Base-by-base conservation (phyloP, 83 land plant species). In the Picea mariana region DNA sequence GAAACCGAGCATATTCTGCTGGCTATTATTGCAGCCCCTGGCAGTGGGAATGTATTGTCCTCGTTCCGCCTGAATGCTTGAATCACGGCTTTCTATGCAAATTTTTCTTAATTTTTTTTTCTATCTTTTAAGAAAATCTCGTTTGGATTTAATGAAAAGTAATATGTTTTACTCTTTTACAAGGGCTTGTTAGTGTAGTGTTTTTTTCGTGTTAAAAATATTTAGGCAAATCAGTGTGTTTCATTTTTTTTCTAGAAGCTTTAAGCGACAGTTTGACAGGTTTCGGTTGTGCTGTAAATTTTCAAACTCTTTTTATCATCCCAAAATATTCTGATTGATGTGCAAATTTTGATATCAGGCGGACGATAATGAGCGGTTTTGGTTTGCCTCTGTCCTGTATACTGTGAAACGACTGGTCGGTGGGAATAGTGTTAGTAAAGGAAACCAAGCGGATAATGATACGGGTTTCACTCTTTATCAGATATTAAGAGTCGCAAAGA, bases 361-460 rank as follows among this genome's bases (percentile, higher is more conserved):
- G 2, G 97, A 92, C 60, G 98, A 96, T 81, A 86, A 84, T 5
- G 98, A 92, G 77, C 90, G 92, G 34, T 84, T 83, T 72, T 94
- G 92, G 94, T 88, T 87, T 85, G 87, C 96, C 12, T 89, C 88
- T 82, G 83, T 91, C 20, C 71, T 93, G 67, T 92, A 88, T 79
- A 82, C 86, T 24, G 89, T 91, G 3, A 93, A 85, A 68, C 89
- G 83, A 75, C 61, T 96, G 61, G 67, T 84, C 62, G 83, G 82
- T 42, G 86, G 81, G 40, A 80, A 77, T 40, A 67, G 66, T 34
- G 81, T 76, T 52, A 78, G 44, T 17, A 60, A 15, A 71, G 69
- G n/a, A 11, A 82, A 67, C 44, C 77, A 81, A 26, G 88, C 84
- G 17, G 79, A 81, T 9, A 77, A 47, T 34, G 82, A 80, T 26